Conservation (phyloP, 2,329 filamentous ascomycete species). For the Penicillium verrucosum region DNA sequence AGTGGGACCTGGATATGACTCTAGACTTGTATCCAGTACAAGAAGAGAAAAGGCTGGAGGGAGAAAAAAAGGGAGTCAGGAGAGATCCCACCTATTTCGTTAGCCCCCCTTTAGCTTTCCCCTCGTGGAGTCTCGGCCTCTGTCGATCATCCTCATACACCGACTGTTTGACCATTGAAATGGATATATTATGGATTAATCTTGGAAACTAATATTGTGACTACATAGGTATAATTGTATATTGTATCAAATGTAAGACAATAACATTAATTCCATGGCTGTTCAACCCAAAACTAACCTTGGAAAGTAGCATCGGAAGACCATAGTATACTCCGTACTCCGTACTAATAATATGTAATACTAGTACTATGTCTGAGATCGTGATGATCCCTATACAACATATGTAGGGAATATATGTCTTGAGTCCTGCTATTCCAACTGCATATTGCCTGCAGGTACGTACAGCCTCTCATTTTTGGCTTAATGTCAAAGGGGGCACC, state of each 20-base stretch:
- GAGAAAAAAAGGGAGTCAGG: conserved; percentile 21
- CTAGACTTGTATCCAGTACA: conserved; percentile 4
- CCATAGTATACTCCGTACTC: neutral
- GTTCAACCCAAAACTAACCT: neutral
- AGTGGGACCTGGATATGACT: conserved; percentile 5
- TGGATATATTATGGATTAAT: neutral
- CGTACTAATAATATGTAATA: neutral
- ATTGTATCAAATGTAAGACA: too few relatives aligned
- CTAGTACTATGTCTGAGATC: neutral
- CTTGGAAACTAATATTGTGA: too few relatives aligned
- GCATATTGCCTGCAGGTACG: neutral
- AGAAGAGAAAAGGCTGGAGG: conserved; percentile 10
- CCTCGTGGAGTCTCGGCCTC: conserved; percentile 25
- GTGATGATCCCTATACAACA: neutral
- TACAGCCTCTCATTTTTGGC: neutral
- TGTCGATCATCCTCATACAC: conserved; percentile 30
- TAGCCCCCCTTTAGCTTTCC: conserved; percentile 21
- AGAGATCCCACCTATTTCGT: conserved; percentile 17
- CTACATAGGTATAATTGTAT: too few relatives aligned
- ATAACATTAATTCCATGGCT: too few relatives aligned
- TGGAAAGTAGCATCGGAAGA: neutral
- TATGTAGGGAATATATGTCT: neutral
- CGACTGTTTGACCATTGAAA: conserved; percentile 19
- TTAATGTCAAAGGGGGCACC: neutral
- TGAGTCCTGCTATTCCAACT: neutral